Base-by-base conservation (phyloP, 1,284 basidiomycete genomes). In the Ustilago shanxiensis region DNA sequence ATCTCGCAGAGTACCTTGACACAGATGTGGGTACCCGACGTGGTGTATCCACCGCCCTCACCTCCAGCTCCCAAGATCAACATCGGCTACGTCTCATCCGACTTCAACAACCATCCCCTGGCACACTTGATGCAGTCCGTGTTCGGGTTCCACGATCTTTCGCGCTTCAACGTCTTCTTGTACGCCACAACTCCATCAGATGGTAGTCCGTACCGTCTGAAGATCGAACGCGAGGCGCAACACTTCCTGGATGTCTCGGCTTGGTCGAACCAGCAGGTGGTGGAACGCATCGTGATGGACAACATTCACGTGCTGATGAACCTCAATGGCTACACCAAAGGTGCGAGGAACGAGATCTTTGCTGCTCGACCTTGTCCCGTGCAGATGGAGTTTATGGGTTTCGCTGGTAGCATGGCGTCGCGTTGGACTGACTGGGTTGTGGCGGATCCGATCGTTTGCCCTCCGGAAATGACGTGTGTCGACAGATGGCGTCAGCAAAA, bases 391-490 rank as follows among this genome's bases (percentile, higher is more conserved):
- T 87, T 90, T 45, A 85, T 86, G 81, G 84, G 85, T n/a, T 84
- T 83, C 52, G 78, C 90, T 2, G 90, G 90, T 8, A 90, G 90
- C 16, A 82, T 91, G 52, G 89, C 88, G 8, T 88, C 83, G 86
- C 88, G 89, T 11, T 91, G 90, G 90, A 90, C 89, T 59, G 90
- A 91, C 76, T 91, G 91, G 84, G 87, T 91, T 39, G 88, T 91
- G 1, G 88, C 88, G 66, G 90, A 91, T 78, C 86, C 88, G 14
- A 88, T 89, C 65, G 88, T 89, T 0, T 89, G 88, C 74, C 89
- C 90, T 22, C 89, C 88, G 26, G 85, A 88, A 11, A 87, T 88
- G 78, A 88, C 86, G 37, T 86, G 87, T 1, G 79, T 84, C 0
- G 88, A 89, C 59, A 80, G 83, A 5, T 89, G 88, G 88, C 83